Conservation (phyloP, 1,139 yeast species). For the Geotrichum candidum region DNA sequence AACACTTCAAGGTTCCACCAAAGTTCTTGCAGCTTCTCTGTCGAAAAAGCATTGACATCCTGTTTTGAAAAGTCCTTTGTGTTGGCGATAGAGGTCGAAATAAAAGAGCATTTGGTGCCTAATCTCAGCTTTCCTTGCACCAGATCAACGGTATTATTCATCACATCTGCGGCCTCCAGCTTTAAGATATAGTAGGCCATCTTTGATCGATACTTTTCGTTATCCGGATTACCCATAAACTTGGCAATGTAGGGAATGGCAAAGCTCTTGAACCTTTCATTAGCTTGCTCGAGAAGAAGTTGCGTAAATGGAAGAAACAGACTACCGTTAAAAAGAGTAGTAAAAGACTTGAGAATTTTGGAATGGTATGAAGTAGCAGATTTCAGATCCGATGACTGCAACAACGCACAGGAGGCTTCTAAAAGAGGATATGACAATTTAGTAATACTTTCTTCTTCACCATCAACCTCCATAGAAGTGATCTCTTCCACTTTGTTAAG, state of each 20-base stretch:
- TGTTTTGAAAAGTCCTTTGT: constrained; percentile 3
- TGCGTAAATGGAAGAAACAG: constrained; percentile 37
- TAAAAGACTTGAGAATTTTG: constrained; percentile 17
- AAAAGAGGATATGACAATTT: constrained; percentile 8
- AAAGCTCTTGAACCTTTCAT: constrained; percentile 24
- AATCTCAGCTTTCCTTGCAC: constrained; percentile 15
- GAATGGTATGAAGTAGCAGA: constrained; percentile 22
- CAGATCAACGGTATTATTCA: constrained; percentile 17
- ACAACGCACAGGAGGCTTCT: constrained; percentile 17
- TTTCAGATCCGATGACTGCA: constrained; percentile 26
- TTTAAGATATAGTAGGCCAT: constrained; percentile 16
- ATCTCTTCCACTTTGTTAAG: neutral
- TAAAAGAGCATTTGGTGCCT: neutral
- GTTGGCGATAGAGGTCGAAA: constrained; percentile 1
- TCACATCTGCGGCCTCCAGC: constrained; percentile 17
- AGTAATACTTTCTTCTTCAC: neutral
- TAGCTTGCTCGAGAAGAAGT: constrained; percentile 34
- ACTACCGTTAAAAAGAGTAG: constrained; percentile 12
- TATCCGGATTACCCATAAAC: constrained; percentile 15
- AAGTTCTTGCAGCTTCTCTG: constrained; percentile 12
- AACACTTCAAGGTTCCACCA: constrained; percentile 22
- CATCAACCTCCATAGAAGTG: neutral
- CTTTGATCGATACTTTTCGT: constrained; percentile 6
- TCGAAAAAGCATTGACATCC: neutral
- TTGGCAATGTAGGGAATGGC: constrained; percentile 22